Evolutionary conservation across 1,139 yeast species (phyloP).

Genomic region (Saccharomyces hybrid): DNA sequence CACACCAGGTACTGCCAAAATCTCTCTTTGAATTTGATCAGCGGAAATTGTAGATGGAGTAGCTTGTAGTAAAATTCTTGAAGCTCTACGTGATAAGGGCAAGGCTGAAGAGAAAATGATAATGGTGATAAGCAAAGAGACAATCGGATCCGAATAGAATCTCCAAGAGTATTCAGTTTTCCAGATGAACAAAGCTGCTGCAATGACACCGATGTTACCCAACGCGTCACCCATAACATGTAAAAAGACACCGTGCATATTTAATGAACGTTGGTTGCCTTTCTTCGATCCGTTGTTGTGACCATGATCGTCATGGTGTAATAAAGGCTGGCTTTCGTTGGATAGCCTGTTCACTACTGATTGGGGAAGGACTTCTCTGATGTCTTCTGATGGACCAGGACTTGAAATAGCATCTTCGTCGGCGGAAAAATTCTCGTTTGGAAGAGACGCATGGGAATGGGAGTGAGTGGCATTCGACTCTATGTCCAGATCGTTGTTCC

Average conservation of each 20-base stretch:
- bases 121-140: constrained; percentile 75
- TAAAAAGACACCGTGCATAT: constrained; percentile 94
- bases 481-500: constrained; percentile 40
- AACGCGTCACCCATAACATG: constrained; percentile 95
- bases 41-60: constrained; percentile 80
- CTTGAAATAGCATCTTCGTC: constrained; percentile 2
- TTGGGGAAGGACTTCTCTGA: constrained; percentile 24
- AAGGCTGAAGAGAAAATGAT: constrained; percentile 87
- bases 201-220: constrained; percentile 89
- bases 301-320: constrained; percentile 19
- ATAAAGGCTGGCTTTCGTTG: constrained; percentile 33
- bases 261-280: constrained; percentile 52
- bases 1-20: constrained; percentile 61
- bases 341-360: constrained; percentile 20
- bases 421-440: constrained; percentile 13
- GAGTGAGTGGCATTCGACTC: constrained; percentile 16
- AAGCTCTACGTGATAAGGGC: constrained; percentile 81
- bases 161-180: constrained; percentile 85
- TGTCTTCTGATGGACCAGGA: constrained; percentile 10
- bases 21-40: constrained; percentile 61
- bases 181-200: constrained; percentile 89
- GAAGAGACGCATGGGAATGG: constrained; percentile 19
- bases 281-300: constrained; percentile 21
- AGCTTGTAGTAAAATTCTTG: constrained; percentile 84
- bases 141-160: constrained; percentile 75